A percentile compares a stretch with the other conserved stretches of the same genome.
Conservation (phyloP, 176 grass and related monocot species). For the Neostapfia colusana region DNA sequence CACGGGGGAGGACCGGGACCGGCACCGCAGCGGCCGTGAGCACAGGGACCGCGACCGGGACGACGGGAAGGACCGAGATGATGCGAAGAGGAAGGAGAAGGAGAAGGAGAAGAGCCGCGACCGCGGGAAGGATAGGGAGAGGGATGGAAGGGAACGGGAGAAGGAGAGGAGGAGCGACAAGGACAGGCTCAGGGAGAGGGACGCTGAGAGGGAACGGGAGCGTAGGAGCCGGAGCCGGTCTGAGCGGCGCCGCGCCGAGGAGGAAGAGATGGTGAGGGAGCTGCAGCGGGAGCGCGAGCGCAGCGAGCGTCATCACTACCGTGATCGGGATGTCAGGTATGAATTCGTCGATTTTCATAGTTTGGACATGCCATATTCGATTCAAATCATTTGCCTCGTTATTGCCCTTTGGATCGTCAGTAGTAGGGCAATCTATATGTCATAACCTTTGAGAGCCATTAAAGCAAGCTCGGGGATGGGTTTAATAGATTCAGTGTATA, state of each 20-base stretch:
- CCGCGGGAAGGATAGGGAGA: slow-evolving; percentile 48
- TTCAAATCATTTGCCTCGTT: neutral
- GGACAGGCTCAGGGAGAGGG: slow-evolving; percentile 38
- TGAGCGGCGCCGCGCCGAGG: slow-evolving; percentile 60
- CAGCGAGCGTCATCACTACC: slow-evolving; percentile 50
- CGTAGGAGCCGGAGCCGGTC: slow-evolving; percentile 71
- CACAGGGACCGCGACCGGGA: slow-evolving; percentile 55
- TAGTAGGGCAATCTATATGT: too few relatives aligned
- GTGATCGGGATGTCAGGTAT: slow-evolving; percentile 77
- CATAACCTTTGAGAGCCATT: too few relatives aligned
- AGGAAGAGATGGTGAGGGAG: slow-evolving; percentile 66
- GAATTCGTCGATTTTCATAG: neutral
- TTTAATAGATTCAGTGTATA: neutral
- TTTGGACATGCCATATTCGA: neutral
- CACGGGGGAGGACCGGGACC: slow-evolving; percentile 57
- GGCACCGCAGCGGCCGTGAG: slow-evolving; percentile 51
- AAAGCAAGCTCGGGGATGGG: neutral
- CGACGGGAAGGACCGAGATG: slow-evolving; percentile 49
- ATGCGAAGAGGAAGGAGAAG: slow-evolving; percentile 40
- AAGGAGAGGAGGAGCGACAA: slow-evolving; percentile 50
- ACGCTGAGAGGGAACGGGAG: slow-evolving; percentile 45
- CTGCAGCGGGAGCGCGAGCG: slow-evolving; percentile 47
- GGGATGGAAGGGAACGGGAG: slow-evolving; percentile 17
- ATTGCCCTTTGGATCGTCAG: neutral
- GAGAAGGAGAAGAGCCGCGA: slow-evolving; percentile 50